Percentiles rank a stretch among this genome's conserved stretches.
Conservation (phyloP, 306 rosid species). For the Trichosanthes truncata region DNA sequence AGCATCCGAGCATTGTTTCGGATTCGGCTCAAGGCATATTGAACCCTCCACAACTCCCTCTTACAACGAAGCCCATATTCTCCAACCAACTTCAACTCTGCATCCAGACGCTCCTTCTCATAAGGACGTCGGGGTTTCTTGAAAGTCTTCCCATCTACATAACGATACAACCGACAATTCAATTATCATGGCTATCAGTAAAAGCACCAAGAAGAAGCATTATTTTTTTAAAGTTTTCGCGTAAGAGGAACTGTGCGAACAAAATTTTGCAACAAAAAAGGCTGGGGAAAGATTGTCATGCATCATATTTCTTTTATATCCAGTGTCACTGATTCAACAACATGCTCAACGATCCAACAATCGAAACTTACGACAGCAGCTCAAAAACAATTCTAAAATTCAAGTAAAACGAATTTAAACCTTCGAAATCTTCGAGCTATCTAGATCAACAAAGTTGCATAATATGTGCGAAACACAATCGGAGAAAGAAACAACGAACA, state of each 20-base stretch:
- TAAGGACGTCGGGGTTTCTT: conserved; percentile 9
- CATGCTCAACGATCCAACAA: no score
- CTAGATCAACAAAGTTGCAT: background rate
- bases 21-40: conserved; percentile 4
- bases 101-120: conserved; percentile 8
- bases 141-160: background rate
- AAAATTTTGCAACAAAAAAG: background rate
- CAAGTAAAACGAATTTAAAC: no score
- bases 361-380: background rate
- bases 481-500: background rate
- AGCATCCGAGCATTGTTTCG: conserved; percentile 5
- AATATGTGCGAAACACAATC: background rate
- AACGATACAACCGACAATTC: background rate
- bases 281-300: no score
- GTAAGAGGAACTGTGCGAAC: background rate
- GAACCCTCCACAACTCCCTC: conserved; percentile 6
- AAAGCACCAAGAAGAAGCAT: background rate
- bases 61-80: conserved; percentile 11
- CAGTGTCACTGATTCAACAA: background rate
- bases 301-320: background rate
- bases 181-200: background rate
- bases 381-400: background rate
- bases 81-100: background rate
- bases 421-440: no score
- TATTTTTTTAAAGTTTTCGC: background rate